Conservation (phyloP, 148 eudicot species). For the Tetragonia tetragonoides region DNA sequence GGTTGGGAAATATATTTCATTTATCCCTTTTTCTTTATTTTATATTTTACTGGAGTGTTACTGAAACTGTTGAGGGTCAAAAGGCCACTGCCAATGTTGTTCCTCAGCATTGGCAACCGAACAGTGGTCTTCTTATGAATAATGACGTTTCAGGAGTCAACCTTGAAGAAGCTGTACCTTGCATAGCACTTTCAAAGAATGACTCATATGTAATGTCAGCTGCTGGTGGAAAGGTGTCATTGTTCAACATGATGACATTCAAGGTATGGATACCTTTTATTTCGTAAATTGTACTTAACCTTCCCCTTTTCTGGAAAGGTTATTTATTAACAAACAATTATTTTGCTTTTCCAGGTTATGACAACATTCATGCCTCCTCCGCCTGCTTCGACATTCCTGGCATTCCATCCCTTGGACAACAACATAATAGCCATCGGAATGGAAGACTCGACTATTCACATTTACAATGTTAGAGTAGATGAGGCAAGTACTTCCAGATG, state of each 20-base stretch:
- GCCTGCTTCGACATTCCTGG: conserved; percentile 87
- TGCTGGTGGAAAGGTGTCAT: conserved; percentile 88
- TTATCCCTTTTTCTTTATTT: background rate
- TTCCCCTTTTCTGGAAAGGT: background rate
- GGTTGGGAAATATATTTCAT: background rate
- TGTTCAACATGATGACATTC: conserved; percentile 97
- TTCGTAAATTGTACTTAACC: background rate
- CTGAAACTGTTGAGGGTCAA: conserved; percentile 32
- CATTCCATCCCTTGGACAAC: conserved; percentile 97
- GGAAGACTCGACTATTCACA: conserved; percentile 95
- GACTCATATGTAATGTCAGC: conserved; percentile 98
- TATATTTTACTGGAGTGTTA: conserved; percentile 7
- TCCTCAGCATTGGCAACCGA: conserved; percentile 97
- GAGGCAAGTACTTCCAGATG: conserved; percentile 48
- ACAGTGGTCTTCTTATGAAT: conserved; percentile 90
- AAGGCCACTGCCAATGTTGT: conserved; percentile 89
- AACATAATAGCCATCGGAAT: conserved; percentile 96
- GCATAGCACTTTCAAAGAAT: conserved; percentile 95
- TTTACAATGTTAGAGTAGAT: conserved; percentile 92
- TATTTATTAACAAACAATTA: background rate
- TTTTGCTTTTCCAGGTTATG: conserved; percentile 62
- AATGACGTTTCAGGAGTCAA: conserved; percentile 87
- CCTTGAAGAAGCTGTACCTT: conserved; percentile 87
- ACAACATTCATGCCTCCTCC: conserved; percentile 95
- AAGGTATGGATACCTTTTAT: conserved; percentile 46